Percentiles rank a stretch among this genome's conserved stretches.
phyloP scores from a whole-genome alignment of 2,329 filamentous ascomycete genomes.

The Dendrostoma leiphaemia region DNA sequence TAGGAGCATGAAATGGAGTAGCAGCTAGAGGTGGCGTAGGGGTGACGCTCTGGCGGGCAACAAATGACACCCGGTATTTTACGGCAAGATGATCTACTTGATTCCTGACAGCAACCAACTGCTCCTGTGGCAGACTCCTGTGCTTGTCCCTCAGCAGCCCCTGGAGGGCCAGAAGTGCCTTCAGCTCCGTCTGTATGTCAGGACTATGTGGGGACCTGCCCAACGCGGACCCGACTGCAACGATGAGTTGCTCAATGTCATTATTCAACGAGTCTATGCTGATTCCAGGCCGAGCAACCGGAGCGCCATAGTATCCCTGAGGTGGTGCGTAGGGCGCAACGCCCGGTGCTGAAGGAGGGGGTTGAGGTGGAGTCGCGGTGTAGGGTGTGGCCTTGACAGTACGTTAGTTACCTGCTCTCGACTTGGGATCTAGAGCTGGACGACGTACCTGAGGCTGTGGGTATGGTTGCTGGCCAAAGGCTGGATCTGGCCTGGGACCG shows the following conservation, averaged over 20 bases:
- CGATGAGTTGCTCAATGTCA: constrained; percentile 79
- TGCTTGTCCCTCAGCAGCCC: constrained; percentile 69
- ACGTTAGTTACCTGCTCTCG: constrained; percentile 14
- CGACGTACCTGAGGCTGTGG: constrained; percentile 20
- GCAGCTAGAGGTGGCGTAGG: constrained; percentile 30
- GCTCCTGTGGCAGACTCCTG: constrained; percentile 69
- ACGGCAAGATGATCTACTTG: constrained; percentile 77
- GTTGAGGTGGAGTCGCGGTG: constrained; percentile 29
- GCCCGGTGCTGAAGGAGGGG: constrained; percentile 34
- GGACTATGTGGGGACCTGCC: constrained; percentile 73
- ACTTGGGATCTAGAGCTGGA: not conserved
- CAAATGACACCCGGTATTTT: constrained; percentile 51
- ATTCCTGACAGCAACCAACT: constrained; percentile 79
- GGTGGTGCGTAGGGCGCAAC: constrained; percentile 40
- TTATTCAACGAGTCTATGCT: constrained; percentile 74
- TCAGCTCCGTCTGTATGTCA: constrained; percentile 74
- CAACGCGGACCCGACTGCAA: constrained; percentile 70
- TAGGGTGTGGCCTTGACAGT: constrained; percentile 23
- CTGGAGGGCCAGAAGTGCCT: constrained; percentile 83
- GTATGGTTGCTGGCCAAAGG: constrained; percentile 23
- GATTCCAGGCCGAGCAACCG: constrained; percentile 42
- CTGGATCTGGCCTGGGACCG: constrained; percentile 23
- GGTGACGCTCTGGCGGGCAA: constrained; percentile 31
- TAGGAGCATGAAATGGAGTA: constrained; percentile 32
- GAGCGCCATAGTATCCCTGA: constrained; percentile 37